Conservation (phyloP, 257 asterid species). For the Ophiorrhiza pumila region DNA sequence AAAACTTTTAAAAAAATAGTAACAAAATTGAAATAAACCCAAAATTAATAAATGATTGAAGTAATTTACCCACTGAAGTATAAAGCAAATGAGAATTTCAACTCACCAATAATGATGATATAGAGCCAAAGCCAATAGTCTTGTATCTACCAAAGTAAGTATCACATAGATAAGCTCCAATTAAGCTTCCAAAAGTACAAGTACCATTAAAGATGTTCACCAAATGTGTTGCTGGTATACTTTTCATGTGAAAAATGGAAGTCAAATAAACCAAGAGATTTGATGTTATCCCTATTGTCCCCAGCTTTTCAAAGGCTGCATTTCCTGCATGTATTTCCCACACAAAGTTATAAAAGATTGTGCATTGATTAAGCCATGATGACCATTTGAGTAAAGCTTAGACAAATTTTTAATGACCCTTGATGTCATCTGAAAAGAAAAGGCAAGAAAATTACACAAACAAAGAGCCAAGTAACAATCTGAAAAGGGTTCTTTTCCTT, state of each 20-base stretch:
- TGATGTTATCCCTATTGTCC: slow-evolving; percentile 31
- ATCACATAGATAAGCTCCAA: slow-evolving; percentile 35
- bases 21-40: no score
- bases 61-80: no score
- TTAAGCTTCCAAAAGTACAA: slow-evolving; percentile 29
- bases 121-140: slow-evolving; percentile 27
- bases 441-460: not conserved
- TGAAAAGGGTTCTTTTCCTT: not conserved
- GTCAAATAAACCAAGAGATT: slow-evolving; percentile 35
- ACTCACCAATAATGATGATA: slow-evolving; percentile 31
- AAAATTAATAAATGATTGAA: no score
- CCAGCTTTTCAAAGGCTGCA: slow-evolving; percentile 36
- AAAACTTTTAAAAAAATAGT: no score
- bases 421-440: not conserved
- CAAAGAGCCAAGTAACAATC: no score
- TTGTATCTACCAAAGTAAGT: slow-evolving; percentile 35
- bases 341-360: no score
- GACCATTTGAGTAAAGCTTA: no score
- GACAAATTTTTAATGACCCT: no score
- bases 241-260: slow-evolving; percentile 28
- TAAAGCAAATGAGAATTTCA: not conserved
- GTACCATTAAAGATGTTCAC: slow-evolving; percentile 36
- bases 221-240: slow-evolving; percentile 31
- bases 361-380: no score
- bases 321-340: slow-evolving; percentile 21